Conservation (phyloP, 441 rosid genomes). For the Corymbia citriodora region DNA sequence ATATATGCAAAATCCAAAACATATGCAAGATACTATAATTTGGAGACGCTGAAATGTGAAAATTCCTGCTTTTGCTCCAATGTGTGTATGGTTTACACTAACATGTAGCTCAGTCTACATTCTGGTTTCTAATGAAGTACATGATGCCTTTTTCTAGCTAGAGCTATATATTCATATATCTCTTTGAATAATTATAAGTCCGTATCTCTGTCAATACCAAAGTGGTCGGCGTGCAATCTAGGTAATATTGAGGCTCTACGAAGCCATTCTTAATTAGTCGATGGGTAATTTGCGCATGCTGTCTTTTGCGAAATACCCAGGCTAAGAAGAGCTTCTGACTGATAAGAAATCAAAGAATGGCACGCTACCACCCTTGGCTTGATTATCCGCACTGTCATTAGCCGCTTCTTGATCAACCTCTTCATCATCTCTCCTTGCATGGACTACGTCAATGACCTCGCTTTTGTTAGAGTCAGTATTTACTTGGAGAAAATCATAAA, state of each 20-base stretch:
- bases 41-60: not conserved
- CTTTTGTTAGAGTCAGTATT: constrained; percentile 55
- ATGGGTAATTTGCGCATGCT: not conserved
- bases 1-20: not conserved
- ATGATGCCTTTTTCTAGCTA: not conserved
- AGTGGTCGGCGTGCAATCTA: not conserved
- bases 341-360: constrained; percentile 75
- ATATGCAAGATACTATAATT: not conserved
- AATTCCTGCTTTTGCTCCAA: not conserved
- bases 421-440: constrained; percentile 39
- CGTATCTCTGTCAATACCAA: not conserved
- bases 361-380: constrained; percentile 9
- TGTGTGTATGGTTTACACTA: not conserved
- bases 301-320: not conserved
- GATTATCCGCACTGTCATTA: not conserved
- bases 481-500: constrained; percentile 76
- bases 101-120: not conserved
- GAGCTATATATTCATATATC: not conserved
- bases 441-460: constrained; percentile 52
- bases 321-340: constrained; percentile 27
- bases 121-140: not conserved
- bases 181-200: not conserved
- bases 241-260: not conserved
- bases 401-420: constrained; percentile 41
- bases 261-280: not conserved